Evolutionary conservation across 2,329 filamentous ascomycete species (phyloP), one percentile per base, ranked within the genome.

Genomic region (Nannizziopsis barbatae): DNA sequence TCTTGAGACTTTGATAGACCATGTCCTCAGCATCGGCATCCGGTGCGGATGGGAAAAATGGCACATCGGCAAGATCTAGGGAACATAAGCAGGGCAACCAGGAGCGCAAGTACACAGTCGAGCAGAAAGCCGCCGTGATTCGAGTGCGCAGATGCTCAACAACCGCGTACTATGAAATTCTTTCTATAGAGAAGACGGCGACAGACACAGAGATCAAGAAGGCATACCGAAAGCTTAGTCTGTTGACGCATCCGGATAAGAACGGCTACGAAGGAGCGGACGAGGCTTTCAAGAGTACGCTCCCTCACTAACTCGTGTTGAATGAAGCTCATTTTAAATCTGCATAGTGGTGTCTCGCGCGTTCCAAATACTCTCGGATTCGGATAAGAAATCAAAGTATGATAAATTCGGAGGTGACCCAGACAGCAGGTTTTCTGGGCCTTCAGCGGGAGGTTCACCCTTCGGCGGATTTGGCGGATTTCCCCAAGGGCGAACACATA

Each of bases 211-310:
- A 96, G 61, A 88, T 98, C 64, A 98, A 96, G 68, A 96, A 96
- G 73, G 90, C 92, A 5, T 98, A 98, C 70, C 80, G 90, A 62
- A 96, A 95, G 71, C 76, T 93, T 64, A 92, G 85, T 63, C 72
- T 98, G 60, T 75, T 96, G 62, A 98, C 92, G 51, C 92, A 98
- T 73, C 92, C 92, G 54, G 92, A 98, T 74, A 98, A 98, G 74
- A 98, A 98, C 75, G 89, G 89, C 44, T 89, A 95, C 65, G 83
- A 90, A 33, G 81, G 93, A 52, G 90, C 92, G 48, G 92, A 95
- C 65, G 92, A 98, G 71, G 92, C 92, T 30, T 98, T 98, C 73
- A 98, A 98, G 74, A 85, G 77, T 80, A 62, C 66, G 75, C 69
- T 42, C 7, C 15, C 5, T n/a, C n/a, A 42, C 11, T n/a, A 5